Evolutionary conservation across 2,329 filamentous ascomycete genomes (phyloP), one percentile per base, ranked within the genome.

Genomic region (Ceratocystis harringtonii): DNA sequence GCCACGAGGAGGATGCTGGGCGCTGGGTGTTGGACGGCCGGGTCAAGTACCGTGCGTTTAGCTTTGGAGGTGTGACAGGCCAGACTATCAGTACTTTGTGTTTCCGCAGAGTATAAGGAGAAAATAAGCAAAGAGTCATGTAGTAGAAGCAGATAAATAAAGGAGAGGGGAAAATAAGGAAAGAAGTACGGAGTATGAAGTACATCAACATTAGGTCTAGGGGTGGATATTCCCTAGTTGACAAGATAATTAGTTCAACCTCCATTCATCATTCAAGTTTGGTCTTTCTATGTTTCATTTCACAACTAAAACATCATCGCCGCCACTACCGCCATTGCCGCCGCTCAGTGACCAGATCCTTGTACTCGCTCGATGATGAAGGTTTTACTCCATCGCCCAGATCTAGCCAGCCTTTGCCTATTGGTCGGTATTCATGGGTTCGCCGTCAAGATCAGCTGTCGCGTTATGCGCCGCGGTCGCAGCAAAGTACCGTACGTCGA

Each of bases 401-500:
- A 25, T 25, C 12, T 25, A 15, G 19, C 50, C 25, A 55, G 50
- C 50, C 25, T 30, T 28, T 32, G 75, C 81, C 79, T 84, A 84
- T 78, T 82, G 82, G 74, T 81, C 84, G 71, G 82, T 85, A 77
- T 83, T 84, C 82, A 85, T 85, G 44, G 82, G 82, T 71, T 84
- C 82, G 66, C 78, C 76, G 65, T 74, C 72, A 8, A 57, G 52
- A 70, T 74, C 72, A 57, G 78, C 80, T 61, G 77, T 77, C 66
- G 81, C 80, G 63, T 77, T 78, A 75, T 83, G 85, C 68, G 88
- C 87, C 61, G 94, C 92, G 69, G 90, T 95, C 68, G 91, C 95
- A 69, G 94, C 94, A 78, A 96, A 99, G 80, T 92, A 99, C 75
- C 94, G 86, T 72, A 99, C 94, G 78, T 99, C 94, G 71, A 97